phyloP scores from a whole-genome alignment of 345 rosid genomes.

The Adansonia digitata region DNA sequence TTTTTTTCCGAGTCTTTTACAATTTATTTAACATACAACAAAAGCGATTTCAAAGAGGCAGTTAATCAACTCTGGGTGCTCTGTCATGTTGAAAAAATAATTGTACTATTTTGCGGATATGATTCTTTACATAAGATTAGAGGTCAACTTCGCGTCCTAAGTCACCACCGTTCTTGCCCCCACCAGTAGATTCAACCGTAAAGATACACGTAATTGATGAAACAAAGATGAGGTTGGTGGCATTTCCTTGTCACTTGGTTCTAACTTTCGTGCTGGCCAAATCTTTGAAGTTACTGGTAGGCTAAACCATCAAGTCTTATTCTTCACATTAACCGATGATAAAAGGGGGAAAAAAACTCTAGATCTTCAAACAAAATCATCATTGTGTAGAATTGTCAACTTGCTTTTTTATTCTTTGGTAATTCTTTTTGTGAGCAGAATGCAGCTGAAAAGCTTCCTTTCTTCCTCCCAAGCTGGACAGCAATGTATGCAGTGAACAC shows the following conservation, averaged over 20 bases:
- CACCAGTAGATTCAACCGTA: too few species aligned
- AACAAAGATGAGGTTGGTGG: background rate
- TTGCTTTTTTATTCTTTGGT: background rate
- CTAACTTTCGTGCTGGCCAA: background rate
- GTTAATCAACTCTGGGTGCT: background rate
- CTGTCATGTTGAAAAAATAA: background rate
- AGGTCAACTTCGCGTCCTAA: background rate
- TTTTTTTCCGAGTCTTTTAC: background rate
- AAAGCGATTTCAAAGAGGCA: background rate
- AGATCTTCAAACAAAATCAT: background rate
- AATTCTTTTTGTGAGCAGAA: conserved; percentile 31
- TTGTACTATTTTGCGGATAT: background rate
- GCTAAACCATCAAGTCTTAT: conserved; percentile 3
- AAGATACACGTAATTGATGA: background rate
- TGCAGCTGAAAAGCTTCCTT: conserved; percentile 69
- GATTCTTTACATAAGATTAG: background rate
- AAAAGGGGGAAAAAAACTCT: too few species aligned
- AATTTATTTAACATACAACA: background rate
- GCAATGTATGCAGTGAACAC: conserved; percentile 54
- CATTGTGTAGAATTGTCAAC: background rate
- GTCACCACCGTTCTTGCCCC: too few species aligned
- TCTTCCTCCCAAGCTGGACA: conserved; percentile 65
- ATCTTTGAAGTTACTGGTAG: background rate
- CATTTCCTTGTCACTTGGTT: background rate
- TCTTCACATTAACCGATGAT: conserved; percentile 2